Percentiles rank a stretch among this genome's conserved stretches.
phyloP scores from a whole-genome alignment of 1,284 basidiomycete species.

The Tilletia horrida region DNA sequence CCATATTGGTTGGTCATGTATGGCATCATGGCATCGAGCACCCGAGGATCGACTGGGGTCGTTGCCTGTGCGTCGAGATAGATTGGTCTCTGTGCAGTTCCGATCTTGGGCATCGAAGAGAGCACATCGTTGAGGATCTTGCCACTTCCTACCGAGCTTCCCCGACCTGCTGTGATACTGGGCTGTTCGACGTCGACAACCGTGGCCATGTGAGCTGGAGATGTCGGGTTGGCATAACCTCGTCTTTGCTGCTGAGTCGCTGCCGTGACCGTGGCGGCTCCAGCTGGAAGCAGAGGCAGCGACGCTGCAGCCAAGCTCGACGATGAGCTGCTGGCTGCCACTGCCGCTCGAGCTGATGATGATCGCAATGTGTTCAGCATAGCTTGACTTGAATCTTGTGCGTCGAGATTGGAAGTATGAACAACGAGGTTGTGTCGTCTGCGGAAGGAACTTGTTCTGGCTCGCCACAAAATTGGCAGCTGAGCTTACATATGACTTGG shows the following conservation, averaged over 20 bases:
- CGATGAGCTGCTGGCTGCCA: too few species aligned
- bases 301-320: too few species aligned
- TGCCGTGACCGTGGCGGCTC: too few species aligned
- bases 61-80: conserved; percentile 63
- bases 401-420: background rate
- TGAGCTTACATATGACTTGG: background rate
- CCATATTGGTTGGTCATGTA: conserved; percentile 94
- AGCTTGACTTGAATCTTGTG: too few species aligned
- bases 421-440: background rate
- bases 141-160: conserved; percentile 36
- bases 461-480: background rate
- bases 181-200: conserved; percentile 44
- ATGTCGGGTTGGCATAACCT: conserved; percentile 38
- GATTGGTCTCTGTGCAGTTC: conserved; percentile 47
- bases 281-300: too few species aligned
- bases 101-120: conserved; percentile 10
- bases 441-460: background rate
- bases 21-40: conserved; percentile 94
- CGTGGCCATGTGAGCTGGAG: conserved; percentile 42
- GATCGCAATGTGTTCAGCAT: background rate
- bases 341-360: background rate
- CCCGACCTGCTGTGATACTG: conserved; percentile 33
- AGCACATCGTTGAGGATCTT: conserved; percentile 20
- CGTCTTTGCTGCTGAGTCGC: conserved; percentile 16
- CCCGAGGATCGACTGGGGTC: conserved; percentile 93